Evolutionary conservation across 768 basidiomycete genomes (phyloP).

Genomic region (Melanogaster broomeanus): DNA sequence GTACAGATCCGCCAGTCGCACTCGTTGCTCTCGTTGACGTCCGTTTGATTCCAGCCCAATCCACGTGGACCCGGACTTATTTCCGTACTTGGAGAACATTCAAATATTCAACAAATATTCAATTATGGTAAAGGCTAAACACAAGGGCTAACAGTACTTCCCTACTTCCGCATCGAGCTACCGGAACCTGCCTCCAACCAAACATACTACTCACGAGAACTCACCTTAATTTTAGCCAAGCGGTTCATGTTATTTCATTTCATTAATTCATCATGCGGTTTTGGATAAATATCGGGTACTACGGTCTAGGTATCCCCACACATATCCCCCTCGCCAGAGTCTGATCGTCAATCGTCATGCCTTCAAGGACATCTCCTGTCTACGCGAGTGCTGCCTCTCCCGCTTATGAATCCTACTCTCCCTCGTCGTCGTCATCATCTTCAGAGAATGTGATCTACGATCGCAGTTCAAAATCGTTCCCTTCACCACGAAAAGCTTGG

Average conservation of each 20-base stretch:
- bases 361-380: conserved; percentile 28
- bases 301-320: background rate
- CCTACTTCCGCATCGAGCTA: conserved; percentile 25
- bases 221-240: conserved; percentile 31
- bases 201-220: conserved; percentile 29
- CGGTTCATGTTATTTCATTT: conserved; percentile 18
- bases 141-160: background rate
- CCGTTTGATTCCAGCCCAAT: conserved; percentile 3
- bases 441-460: conserved; percentile 25
- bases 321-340: conserved; percentile 1
- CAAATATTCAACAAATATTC: too few species aligned
- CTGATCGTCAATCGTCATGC: conserved; percentile 20
- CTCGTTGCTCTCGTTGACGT: too few species aligned
- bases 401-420: conserved; percentile 25
- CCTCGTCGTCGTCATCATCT: conserved; percentile 25
- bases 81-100: conserved; percentile 23
- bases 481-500: conserved; percentile 46
- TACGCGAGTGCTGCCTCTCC: conserved; percentile 29
- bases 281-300: conserved; percentile 29
- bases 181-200: conserved; percentile 13
- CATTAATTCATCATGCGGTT: conserved; percentile 6
- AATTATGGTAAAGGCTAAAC: too few species aligned
- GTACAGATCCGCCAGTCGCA: too few species aligned
- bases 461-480: conserved; percentile 11
- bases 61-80: background rate